phyloP scores from a whole-genome alignment of 306 rosid species.

The Amphicarpaea edgeworthii region DNA sequence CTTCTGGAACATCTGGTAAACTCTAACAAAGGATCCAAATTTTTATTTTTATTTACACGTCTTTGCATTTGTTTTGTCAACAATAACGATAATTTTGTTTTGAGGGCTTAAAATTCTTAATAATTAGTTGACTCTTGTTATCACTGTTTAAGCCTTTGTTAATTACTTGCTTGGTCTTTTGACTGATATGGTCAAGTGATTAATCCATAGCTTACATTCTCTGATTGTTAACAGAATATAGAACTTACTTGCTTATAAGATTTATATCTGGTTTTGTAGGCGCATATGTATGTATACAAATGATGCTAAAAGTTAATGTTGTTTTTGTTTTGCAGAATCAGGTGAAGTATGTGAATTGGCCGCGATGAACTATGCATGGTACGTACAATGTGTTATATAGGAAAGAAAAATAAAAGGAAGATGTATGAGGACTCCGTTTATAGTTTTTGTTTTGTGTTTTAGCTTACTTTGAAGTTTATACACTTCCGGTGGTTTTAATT shows the following conservation, averaged over 20 bases:
- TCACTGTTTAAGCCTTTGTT: not conserved
- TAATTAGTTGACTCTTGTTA: not conserved
- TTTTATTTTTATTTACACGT: no score
- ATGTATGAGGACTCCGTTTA: not conserved
- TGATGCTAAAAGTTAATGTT: not conserved
- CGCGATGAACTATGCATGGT: not conserved
- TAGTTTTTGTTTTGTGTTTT: not conserved
- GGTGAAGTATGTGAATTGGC: slow-evolving; percentile 15
- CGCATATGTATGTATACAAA: not conserved
- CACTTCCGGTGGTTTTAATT: not conserved
- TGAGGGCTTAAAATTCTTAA: not conserved
- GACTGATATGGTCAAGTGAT: not conserved
- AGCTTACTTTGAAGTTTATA: not conserved
- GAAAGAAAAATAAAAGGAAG: slow-evolving; percentile 29
- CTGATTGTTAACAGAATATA: no score
- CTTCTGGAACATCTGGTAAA: not conserved
- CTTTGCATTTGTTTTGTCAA: no score
- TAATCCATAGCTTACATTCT: no score
- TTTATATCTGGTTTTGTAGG: not conserved
- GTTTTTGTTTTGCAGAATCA: slow-evolving; percentile 31
- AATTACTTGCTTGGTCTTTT: not conserved
- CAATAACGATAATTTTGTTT: no score
- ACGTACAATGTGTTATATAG: not conserved
- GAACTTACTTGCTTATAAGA: no score
- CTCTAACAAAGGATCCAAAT: not conserved